Evolutionary conservation across 768 basidiomycete genomes (phyloP).

Genomic region (Pulveroboletus sp.): DNA sequence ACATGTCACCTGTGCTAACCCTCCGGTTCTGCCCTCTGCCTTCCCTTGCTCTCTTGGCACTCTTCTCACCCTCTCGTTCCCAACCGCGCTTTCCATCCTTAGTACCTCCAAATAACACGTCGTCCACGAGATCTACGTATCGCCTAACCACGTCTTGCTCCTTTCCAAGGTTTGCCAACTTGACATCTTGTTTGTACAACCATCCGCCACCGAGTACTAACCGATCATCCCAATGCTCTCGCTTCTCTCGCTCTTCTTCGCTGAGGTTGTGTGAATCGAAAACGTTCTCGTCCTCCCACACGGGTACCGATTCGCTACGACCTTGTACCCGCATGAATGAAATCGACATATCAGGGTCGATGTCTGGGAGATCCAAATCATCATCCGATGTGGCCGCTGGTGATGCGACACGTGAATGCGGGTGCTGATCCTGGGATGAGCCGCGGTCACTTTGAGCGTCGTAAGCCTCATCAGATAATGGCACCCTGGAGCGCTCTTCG

Average conservation of each 20-base stretch:
- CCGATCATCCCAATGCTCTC: slow-evolving; percentile 76
- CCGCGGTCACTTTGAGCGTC: slow-evolving; percentile 72
- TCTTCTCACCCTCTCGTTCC: slow-evolving; percentile 43
- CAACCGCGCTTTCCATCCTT: slow-evolving; percentile 46
- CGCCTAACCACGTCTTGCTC: slow-evolving; percentile 52
- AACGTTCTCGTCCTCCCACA: slow-evolving; percentile 75
- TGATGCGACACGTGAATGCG: slow-evolving; percentile 41
- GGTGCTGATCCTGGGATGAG: slow-evolving; percentile 34
- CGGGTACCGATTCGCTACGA: slow-evolving; percentile 57
- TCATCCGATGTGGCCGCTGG: slow-evolving; percentile 41
- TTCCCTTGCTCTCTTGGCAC: slow-evolving; percentile 40
- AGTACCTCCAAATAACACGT: slow-evolving; percentile 65
- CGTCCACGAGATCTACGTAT: slow-evolving; percentile 78
- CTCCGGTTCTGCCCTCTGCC: slow-evolving; percentile 34
- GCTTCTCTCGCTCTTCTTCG: slow-evolving; percentile 50
- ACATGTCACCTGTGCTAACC: slow-evolving; percentile 28
- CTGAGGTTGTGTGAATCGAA: slow-evolving; percentile 39
- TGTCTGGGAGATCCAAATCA: slow-evolving; percentile 24
- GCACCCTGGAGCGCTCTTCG: slow-evolving; percentile 73
- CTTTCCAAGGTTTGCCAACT: slow-evolving; percentile 45
- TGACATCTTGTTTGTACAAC: slow-evolving; percentile 69
- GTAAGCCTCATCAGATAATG: slow-evolving; percentile 77
- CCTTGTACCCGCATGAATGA: slow-evolving; percentile 71
- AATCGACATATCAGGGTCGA: slow-evolving; percentile 59
- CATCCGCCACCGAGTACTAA: slow-evolving; percentile 79